Evolutionary conservation across 129 eudicot species (phyloP), one percentile per base, ranked within the genome.

Genomic region (Flaveria trinervia): DNA sequence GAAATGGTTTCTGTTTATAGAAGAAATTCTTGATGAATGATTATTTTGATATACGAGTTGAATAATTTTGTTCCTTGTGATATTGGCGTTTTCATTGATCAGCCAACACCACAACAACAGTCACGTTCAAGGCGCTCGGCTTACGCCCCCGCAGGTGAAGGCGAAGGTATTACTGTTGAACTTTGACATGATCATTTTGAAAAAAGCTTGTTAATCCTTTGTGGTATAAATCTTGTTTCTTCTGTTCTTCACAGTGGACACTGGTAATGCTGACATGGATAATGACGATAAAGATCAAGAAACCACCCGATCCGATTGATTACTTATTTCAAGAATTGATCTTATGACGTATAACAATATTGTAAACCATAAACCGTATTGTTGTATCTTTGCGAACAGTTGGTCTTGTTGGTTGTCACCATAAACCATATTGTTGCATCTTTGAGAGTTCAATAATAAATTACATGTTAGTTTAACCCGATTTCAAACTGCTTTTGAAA

Each of bases 41-140:
- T 9, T 26, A 9, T 10, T 62, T 62, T 62, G 6, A 62, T 28
- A 26, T 28, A 61, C 1, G 9, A 14, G 1, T 18, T 62, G 45
- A 64, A 28, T 30, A 28, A 3, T 28, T 62, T 5, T 64, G 67
- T 14, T 64, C 20, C 45, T 64, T 12, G 30, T 64, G 45, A 64
- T 4, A 28, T 30, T 64, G 5, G 1, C 12, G 5, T 64, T 30
- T 64, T 61, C 2, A 3, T 64, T 64, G 14, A 46, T 81, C 86
- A 92, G 98, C 98, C 96, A 49, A 84, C 98, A 10, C 92, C 84
- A 28, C 96, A 92, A 69, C 89, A 92, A 57, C 94, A 90, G 77
- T 83, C 78, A 8, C 96, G 92, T 23, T 79, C 92, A 46, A 83
- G 96, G 59, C 92, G 90, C 71, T 90, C 96, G 16, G 84, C 88